phyloP scores from a whole-genome alignment of 1,139 yeast genomes.

The Pichia sp. region DNA sequence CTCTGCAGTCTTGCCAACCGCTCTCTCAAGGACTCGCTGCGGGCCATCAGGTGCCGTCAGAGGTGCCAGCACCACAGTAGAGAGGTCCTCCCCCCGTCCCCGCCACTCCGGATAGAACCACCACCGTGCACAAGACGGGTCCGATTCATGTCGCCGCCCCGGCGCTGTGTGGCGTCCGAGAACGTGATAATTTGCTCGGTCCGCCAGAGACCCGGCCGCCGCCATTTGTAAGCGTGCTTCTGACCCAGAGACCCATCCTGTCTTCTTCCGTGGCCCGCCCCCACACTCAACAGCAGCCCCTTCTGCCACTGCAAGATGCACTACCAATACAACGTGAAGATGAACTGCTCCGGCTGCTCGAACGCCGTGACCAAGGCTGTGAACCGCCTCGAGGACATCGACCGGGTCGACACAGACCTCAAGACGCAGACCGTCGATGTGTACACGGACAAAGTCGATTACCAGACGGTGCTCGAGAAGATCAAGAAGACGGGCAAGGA shows the following conservation, averaged over 20 bases:
- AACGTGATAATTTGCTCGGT: no score
- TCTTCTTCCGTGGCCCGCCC: no score
- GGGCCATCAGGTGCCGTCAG: not conserved
- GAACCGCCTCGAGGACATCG: slow-evolving; percentile 68
- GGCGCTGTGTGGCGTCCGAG: no score
- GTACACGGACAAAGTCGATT: slow-evolving; percentile 46
- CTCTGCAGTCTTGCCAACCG: slow-evolving; percentile 8
- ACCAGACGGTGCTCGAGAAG: slow-evolving; percentile 72
- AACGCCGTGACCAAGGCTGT: slow-evolving; percentile 81
- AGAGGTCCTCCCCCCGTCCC: no score
- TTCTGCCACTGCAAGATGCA: slow-evolving; percentile 39
- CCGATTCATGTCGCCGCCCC: no score
- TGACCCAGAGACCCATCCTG: no score
- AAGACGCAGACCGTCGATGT: slow-evolving; percentile 84
- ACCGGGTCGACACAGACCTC: slow-evolving; percentile 65
- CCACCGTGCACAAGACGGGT: not conserved
- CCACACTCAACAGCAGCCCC: no score
- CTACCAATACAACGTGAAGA: slow-evolving; percentile 72
- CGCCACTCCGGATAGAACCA: no score
- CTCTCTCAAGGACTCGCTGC: slow-evolving; percentile 1
- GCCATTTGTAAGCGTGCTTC: no score
- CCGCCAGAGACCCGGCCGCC: no score
- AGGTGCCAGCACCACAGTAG: no score
- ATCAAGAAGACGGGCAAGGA: slow-evolving; percentile 91
- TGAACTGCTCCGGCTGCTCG: slow-evolving; percentile 87